Conservation (phyloP, 495 filamentous ascomycete species). For the Lepidopterella palustris region DNA sequence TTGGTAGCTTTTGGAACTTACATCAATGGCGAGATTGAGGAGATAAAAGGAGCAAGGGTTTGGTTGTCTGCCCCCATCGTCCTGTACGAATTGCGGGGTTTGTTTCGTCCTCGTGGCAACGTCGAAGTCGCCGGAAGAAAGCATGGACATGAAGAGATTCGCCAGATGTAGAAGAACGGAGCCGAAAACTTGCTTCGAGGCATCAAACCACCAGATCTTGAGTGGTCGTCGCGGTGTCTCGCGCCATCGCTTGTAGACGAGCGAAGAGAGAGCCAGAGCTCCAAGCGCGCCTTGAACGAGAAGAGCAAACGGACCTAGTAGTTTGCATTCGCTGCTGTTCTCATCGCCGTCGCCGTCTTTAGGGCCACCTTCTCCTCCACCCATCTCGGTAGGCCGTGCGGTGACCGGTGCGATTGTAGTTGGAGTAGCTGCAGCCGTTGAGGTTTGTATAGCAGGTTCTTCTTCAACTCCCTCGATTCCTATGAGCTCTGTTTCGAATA, state of each 20-base stretch:
- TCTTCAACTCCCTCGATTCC: slow-evolving; percentile 69
- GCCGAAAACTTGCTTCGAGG: slow-evolving; percentile 94
- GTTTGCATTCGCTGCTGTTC: slow-evolving; percentile 64
- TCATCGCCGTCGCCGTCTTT: slow-evolving; percentile 37
- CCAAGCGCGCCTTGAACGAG: slow-evolving; percentile 87
- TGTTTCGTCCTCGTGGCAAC: slow-evolving; percentile 24
- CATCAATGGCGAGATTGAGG: slow-evolving; percentile 89
- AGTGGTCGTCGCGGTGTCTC: slow-evolving; percentile 87
- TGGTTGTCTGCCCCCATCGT: slow-evolving; percentile 56
- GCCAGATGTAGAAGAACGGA: slow-evolving; percentile 82
- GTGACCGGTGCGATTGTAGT: slow-evolving; percentile 11
- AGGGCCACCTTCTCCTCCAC: slow-evolving; percentile 13
- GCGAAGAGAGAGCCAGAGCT: slow-evolving; percentile 67
- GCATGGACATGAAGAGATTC: slow-evolving; percentile 92
- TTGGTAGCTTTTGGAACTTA: slow-evolving; percentile 46
- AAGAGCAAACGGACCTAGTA: slow-evolving; percentile 82
- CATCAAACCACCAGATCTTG: slow-evolving; percentile 95
- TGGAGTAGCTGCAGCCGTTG: slow-evolving; percentile 1
- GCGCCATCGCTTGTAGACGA: slow-evolving; percentile 89
- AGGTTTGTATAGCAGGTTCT: slow-evolving; percentile 2
- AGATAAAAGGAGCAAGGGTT: slow-evolving; percentile 97
- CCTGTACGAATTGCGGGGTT: slow-evolving; percentile 14
- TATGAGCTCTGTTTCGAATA: slow-evolving; percentile 91
- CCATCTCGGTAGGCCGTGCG: neutral
- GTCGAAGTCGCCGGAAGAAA: slow-evolving; percentile 72